phyloP scores from a whole-genome alignment of 163 green algal genomes.

The Scenedesmus sp. region DNA sequence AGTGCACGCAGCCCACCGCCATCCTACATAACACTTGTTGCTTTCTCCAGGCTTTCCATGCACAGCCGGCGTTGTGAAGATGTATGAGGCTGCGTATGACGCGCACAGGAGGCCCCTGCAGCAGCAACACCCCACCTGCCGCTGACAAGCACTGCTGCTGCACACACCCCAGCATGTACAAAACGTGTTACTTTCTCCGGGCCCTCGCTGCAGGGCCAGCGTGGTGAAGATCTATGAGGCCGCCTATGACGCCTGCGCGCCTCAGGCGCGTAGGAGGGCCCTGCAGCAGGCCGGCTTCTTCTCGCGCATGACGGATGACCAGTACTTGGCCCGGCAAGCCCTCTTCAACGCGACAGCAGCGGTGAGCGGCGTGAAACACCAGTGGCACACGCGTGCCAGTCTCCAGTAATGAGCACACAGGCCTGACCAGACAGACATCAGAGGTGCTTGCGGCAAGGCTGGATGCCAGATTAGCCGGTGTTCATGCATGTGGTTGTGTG shows the following conservation, averaged over 20 bases:
- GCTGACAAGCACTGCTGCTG: neutral
- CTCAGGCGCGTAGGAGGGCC: neutral
- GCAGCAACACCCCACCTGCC: neutral
- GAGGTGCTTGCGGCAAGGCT: too few relatives aligned
- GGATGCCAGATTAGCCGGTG: too few relatives aligned
- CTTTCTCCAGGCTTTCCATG: neutral
- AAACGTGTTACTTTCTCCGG: neutral
- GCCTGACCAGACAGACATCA: too few relatives aligned
- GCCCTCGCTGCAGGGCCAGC: neutral
- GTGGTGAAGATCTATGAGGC: constrained; percentile 1
- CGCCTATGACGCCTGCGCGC: neutral
- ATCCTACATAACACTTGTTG: too few relatives aligned
- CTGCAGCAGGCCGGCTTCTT: neutral
- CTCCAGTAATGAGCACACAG: too few relatives aligned
- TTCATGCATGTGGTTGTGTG: too few relatives aligned
- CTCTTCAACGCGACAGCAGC: constrained; percentile 24
- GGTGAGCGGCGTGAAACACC: neutral
- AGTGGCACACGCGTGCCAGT: too few relatives aligned
- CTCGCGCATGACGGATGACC: neutral
- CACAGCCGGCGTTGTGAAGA: neutral
- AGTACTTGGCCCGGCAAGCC: neutral
- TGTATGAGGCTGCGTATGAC: neutral
- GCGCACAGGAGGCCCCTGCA: neutral
- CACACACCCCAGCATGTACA: neutral
- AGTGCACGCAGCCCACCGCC: too few relatives aligned